Evolutionary conservation across 2,329 filamentous ascomycete species (phyloP), one percentile per base, ranked within the genome.

Genomic region (Aspergillus quadrilineatus): DNA sequence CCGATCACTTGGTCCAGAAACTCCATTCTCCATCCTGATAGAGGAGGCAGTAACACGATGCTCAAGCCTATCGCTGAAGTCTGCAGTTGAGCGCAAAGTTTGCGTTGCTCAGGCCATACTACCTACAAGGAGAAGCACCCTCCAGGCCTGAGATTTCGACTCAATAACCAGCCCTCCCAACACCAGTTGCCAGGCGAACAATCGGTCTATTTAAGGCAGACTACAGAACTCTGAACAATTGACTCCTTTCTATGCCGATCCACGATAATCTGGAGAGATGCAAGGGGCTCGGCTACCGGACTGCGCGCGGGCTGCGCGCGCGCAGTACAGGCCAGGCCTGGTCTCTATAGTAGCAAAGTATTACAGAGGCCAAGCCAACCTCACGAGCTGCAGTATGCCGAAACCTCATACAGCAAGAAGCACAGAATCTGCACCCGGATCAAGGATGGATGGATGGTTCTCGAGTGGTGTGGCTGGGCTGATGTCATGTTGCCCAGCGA

Each of bases 401-500:
- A 41, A 41, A 41, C 36, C 42, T 44, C 50, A 47, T 47, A 53
- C 50, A 53, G 26, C 4, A 15, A 26, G 50, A 53, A 14, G 42
- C 50, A 53, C 50, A 46, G 22, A 46, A 30, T 28, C 50, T 53
- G 50, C 50, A 53, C 7, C 36, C 17, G 29, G 9, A 47, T 30
- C 50, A 53, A 47, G 50, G 50, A 46, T 47, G 34, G 50, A 46
- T 47, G 34, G 28, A 29, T 44, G 14, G 51, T 12, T 17, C n/a
- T 42, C 39, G 39, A 42, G 39, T 41, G 32, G 32, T 53, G 50
- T 41, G 50, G 42, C 50, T 53, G 43, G 50, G 50, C 50, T 46
- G 52, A 48, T 55, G 52, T 49, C 45, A 49, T 29, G 52, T 55
- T 49, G 53, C 53, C 37, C 28, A 44, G 52, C 32, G 36, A 34